Percentiles rank a stretch among this genome's conserved stretches.
Conservation (phyloP, 2,329 filamentous ascomycete genomes). For the Alternaria consortialis region DNA sequence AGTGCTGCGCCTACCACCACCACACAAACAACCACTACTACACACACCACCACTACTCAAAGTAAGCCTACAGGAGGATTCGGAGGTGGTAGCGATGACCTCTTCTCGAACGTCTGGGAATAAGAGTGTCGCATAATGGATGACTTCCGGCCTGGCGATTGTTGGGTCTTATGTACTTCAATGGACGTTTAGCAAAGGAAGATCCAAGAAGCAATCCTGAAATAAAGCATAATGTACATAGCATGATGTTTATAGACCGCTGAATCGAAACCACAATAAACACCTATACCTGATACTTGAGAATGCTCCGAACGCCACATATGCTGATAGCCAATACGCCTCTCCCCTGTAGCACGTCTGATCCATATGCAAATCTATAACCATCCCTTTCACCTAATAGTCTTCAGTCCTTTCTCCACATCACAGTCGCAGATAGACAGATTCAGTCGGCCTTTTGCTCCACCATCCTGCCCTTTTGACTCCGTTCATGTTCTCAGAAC, state of each 20-base stretch:
- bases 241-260: slow-evolving; percentile 11
- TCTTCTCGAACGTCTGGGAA: slow-evolving; percentile 97
- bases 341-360: neutral
- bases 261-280: slow-evolving; percentile 6
- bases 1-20: slow-evolving; percentile 72
- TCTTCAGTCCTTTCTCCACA: neutral
- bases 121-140: slow-evolving; percentile 48
- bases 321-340: neutral
- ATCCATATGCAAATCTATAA: neutral
- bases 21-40: slow-evolving; percentile 50
- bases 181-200: neutral
- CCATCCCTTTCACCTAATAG: neutral
- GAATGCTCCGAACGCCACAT: slow-evolving; percentile 2
- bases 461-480: too few relatives aligned
- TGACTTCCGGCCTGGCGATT: neutral
- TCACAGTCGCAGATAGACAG: too few relatives aligned
- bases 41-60: slow-evolving; percentile 24
- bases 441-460: neutral
- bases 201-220: neutral
- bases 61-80: slow-evolving; percentile 63
- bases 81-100: slow-evolving; percentile 72
- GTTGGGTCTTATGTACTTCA: neutral
- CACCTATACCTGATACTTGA: neutral
- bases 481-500: neutral
- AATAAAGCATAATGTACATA: slow-evolving; percentile 9